A percentile compares a stretch with the other conserved stretches of the same genome.
Evolutionary conservation across 192 early-diverging fungal species (phyloP).

Genomic region (Backusella westeae): DNA sequence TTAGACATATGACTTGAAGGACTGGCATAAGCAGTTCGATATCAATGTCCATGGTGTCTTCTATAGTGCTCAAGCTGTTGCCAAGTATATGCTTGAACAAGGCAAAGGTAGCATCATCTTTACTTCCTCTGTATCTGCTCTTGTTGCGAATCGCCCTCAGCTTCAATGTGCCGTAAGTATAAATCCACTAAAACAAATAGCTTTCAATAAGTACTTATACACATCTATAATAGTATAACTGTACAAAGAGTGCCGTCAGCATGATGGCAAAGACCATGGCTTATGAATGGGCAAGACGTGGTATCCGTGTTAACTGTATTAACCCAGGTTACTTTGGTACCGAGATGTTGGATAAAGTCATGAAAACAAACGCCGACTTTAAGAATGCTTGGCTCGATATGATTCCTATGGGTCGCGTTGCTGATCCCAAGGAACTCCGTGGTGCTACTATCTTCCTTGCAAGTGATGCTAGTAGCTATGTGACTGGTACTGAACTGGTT

Average conservation of each 20-base stretch:
- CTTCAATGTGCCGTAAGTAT: slow-evolving; percentile 27
- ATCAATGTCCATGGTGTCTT: slow-evolving; percentile 39
- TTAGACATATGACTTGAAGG: slow-evolving; percentile 26
- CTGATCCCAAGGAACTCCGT: slow-evolving; percentile 27
- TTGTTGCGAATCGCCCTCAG: slow-evolving; percentile 34
- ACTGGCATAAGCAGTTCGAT: slow-evolving; percentile 28
- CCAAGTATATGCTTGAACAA: slow-evolving; percentile 26
- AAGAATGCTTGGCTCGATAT: slow-evolving; percentile 15
- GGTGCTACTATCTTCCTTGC: slow-evolving; percentile 32
- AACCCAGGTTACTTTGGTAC: slow-evolving; percentile 28
- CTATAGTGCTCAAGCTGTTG: slow-evolving; percentile 31
- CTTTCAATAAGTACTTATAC: too few species aligned
- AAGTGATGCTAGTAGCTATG: slow-evolving; percentile 30
- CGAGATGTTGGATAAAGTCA: slow-evolving; percentile 14
- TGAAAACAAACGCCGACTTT: not conserved
- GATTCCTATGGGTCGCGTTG: slow-evolving; percentile 36
- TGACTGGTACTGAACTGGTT: slow-evolving; percentile 34
- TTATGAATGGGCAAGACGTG: slow-evolving; percentile 31
- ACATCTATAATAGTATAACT: slow-evolving; percentile 22
- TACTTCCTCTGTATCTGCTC: slow-evolving; percentile 33
- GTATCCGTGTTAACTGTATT: slow-evolving; percentile 32
- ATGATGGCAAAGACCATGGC: slow-evolving; percentile 30
- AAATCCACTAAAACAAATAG: not conserved
- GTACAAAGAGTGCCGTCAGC: slow-evolving; percentile 28
- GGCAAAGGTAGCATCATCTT: slow-evolving; percentile 28